A percentile compares a stretch with the other conserved stretches of the same genome.
phyloP scores from a whole-genome alignment of 1,284 basidiomycete genomes.

The Leccinum pachyderme region DNA sequence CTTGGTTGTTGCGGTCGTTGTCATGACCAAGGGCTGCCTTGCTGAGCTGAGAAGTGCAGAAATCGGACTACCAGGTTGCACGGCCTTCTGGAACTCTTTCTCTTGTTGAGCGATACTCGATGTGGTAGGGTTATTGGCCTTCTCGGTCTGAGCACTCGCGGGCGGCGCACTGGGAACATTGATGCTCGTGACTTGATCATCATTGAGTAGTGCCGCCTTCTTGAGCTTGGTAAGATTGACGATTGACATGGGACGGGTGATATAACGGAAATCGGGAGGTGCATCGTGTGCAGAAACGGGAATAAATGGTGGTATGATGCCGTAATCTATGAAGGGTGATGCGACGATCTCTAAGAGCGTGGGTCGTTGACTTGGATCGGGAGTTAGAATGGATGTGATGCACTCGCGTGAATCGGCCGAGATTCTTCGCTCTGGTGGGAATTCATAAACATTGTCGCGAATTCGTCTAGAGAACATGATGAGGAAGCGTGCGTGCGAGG shows the following conservation, averaged over 20 bases:
- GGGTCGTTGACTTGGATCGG: slow-evolving; percentile 78
- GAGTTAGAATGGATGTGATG: slow-evolving; percentile 84
- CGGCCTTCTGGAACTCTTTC: slow-evolving; percentile 93
- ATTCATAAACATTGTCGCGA: slow-evolving; percentile 91
- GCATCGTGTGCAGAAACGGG: slow-evolving; percentile 75
- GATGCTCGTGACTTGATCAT: slow-evolving; percentile 49
- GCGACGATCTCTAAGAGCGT: slow-evolving; percentile 83
- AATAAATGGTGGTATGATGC: slow-evolving; percentile 79
- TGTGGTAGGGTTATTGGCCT: slow-evolving; percentile 42
- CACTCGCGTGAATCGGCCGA: slow-evolving; percentile 76
- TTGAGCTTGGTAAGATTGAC: slow-evolving; percentile 70
- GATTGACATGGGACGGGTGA: slow-evolving; percentile 62
- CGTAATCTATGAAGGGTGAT: slow-evolving; percentile 83
- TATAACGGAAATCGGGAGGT: slow-evolving; percentile 71
- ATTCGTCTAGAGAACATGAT: slow-evolving; percentile 66
- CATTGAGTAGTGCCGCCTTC: slow-evolving; percentile 58
- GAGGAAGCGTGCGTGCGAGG: slow-evolving; percentile 3
- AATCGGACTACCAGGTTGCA: slow-evolving; percentile 93
- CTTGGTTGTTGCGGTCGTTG: slow-evolving; percentile 42
- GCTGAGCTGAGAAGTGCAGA: slow-evolving; percentile 89
- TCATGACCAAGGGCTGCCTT: slow-evolving; percentile 81
- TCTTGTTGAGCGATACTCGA: slow-evolving; percentile 83
- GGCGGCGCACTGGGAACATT: slow-evolving; percentile 35
- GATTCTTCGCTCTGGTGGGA: slow-evolving; percentile 76
- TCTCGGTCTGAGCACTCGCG: slow-evolving; percentile 22